A percentile compares a stretch with the other conserved stretches of the same genome.
Evolutionary conservation across 345 rosid genomes (phyloP).

Genomic region (Anastatica hierochuntica): DNA sequence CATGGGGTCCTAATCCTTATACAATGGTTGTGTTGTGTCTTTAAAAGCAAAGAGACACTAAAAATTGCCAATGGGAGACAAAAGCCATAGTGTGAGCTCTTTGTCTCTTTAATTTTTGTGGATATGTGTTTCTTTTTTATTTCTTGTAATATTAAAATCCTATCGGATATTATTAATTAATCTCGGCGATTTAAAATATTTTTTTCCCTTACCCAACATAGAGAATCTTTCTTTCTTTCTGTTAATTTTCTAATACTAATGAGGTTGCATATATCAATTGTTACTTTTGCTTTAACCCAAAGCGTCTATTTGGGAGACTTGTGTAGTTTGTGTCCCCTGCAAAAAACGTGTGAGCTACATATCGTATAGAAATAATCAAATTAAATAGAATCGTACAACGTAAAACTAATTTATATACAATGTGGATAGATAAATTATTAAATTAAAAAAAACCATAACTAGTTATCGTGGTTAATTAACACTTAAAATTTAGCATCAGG

Average conservation of each 20-base stretch:
- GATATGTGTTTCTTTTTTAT: not conserved
- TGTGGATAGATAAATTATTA: not conserved
- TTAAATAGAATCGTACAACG: not conserved
- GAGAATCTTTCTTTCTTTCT: not conserved
- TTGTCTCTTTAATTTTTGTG: constrained; percentile 6
- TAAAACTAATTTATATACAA: not conserved
- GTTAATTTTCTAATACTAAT: not conserved
- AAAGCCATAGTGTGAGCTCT: constrained; percentile 18
- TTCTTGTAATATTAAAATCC: not conserved
- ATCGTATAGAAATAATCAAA: not conserved
- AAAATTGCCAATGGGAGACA: constrained; percentile 20
- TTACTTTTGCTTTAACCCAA: constrained; percentile 17
- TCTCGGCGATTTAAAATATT: not conserved
- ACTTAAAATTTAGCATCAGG: not conserved
- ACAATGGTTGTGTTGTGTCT: not conserved
- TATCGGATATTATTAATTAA: not conserved
- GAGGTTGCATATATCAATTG: not conserved
- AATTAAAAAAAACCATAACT: not conserved
- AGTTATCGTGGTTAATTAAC: no score
- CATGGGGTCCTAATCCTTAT: constrained; percentile 9
- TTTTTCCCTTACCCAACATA: not conserved
- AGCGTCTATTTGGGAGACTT: constrained; percentile 19
- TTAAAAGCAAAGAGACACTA: constrained; percentile 8
- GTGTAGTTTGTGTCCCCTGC: constrained; percentile 4
- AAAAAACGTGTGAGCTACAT: constrained; percentile 7